Conservation (phyloP, 768 basidiomycete species). For the Rhodotorula paludigena region DNA sequence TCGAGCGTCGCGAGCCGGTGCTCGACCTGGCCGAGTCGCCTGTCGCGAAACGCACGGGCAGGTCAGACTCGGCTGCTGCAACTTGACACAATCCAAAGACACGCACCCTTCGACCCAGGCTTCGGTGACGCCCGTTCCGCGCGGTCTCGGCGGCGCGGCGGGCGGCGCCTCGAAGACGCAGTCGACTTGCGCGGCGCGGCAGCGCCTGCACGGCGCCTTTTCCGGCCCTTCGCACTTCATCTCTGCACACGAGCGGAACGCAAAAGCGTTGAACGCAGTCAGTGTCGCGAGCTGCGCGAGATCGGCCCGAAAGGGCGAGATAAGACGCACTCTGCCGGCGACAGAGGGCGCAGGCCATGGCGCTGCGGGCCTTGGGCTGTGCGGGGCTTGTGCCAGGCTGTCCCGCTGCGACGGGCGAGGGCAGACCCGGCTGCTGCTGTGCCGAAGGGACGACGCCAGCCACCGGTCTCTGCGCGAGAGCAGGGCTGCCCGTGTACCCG, state of each 20-base stretch:
- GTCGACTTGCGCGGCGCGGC: slow-evolving; percentile 25
- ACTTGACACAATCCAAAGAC: no score
- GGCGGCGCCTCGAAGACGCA: slow-evolving; percentile 36
- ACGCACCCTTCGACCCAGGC: slow-evolving; percentile 28
- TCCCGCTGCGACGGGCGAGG: no score
- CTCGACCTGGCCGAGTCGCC: slow-evolving; percentile 19
- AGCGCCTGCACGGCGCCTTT: slow-evolving; percentile 31
- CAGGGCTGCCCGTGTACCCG: no score
- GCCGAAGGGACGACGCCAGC: no score
- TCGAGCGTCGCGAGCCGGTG: slow-evolving; percentile 23
- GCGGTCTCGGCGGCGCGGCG: slow-evolving; percentile 4
- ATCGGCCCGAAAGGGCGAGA: no score
- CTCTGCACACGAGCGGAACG: background rate
- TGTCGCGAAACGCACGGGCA: background rate
- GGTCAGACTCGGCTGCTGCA: no score
- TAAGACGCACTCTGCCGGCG: slow-evolving; percentile 20
- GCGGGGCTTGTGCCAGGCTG: background rate
- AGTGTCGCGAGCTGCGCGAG: background rate
- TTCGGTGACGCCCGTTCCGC: slow-evolving; percentile 4
- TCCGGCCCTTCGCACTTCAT: slow-evolving; percentile 38
- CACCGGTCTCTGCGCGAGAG: no score
- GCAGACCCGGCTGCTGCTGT: no score
- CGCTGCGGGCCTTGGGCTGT: slow-evolving; percentile 22
- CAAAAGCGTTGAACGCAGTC: no score
- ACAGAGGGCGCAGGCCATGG: slow-evolving; percentile 32